Percentiles rank a stretch among this genome's conserved stretches.
phyloP scores from a whole-genome alignment of 257 asterid genomes.

The Sherardia arvensis region DNA sequence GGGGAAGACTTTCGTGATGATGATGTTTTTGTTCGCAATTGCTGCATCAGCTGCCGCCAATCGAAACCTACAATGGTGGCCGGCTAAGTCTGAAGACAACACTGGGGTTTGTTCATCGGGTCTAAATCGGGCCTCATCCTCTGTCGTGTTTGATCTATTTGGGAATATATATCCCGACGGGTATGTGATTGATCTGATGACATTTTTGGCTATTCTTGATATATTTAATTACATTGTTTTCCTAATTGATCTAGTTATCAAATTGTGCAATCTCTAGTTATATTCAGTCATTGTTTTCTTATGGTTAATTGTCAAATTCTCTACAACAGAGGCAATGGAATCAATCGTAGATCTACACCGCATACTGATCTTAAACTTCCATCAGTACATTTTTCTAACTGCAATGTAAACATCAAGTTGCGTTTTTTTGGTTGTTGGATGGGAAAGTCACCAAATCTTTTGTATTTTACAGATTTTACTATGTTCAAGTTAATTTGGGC shows the following conservation, averaged over 20 bases:
- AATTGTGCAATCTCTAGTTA: neutral
- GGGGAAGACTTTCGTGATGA: slow-evolving; percentile 22
- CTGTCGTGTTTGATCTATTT: slow-evolving; percentile 58
- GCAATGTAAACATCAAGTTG: neutral
- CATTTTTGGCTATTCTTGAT: neutral
- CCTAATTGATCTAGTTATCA: neutral
- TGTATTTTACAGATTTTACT: slow-evolving; percentile 60
- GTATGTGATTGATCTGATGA: slow-evolving; percentile 28
- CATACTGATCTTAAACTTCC: neutral
- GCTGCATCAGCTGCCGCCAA: slow-evolving; percentile 36
- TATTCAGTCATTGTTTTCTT: neutral
- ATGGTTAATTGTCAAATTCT: neutral
- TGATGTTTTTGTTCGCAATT: slow-evolving; percentile 21
- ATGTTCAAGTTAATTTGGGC: slow-evolving; percentile 70
- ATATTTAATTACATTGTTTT: neutral
- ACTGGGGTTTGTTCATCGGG: slow-evolving; percentile 15
- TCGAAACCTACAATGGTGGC: slow-evolving; percentile 54
- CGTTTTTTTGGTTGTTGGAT: neutral
- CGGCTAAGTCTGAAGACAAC: slow-evolving; percentile 29
- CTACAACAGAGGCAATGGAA: neutral
- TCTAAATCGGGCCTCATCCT: slow-evolving; percentile 5
- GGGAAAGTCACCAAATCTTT: neutral
- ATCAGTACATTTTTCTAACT: neutral
- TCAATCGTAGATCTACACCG: neutral
- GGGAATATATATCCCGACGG: slow-evolving; percentile 94